A percentile compares a stretch with the other conserved stretches of the same genome.
Evolutionary conservation across 768 basidiomycete species (phyloP).

Genomic region (Lactarius hengduanensis): DNA sequence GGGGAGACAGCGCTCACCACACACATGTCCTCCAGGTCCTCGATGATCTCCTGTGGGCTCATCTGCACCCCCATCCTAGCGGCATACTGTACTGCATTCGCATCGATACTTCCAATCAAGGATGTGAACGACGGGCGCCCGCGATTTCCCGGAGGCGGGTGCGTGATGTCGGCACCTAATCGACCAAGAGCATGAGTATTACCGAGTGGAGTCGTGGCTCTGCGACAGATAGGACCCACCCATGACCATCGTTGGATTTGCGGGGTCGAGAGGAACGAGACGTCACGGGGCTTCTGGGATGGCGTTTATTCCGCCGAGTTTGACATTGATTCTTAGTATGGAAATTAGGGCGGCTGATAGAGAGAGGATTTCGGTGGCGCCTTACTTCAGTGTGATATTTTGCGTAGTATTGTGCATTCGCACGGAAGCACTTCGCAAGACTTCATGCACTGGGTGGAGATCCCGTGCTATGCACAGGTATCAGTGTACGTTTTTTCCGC

Average conservation of each 20-base stretch:
- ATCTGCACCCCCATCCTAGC: slow-evolving; percentile 59
- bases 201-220: neutral
- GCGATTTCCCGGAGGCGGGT: slow-evolving; percentile 66
- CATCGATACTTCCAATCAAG: slow-evolving; percentile 76
- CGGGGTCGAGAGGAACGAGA: slow-evolving; percentile 61
- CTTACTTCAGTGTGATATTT: slow-evolving; percentile 78
- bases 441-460: slow-evolving; percentile 78
- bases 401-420: slow-evolving; percentile 73
- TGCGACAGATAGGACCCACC: slow-evolving; percentile 41
- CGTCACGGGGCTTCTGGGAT: slow-evolving; percentile 66
- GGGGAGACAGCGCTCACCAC: slow-evolving; percentile 39
- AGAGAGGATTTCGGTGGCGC: slow-evolving; percentile 1
- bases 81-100: slow-evolving; percentile 66
- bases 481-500: neutral
- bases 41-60: slow-evolving; percentile 71
- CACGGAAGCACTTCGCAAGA: slow-evolving; percentile 57
- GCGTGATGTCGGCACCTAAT: slow-evolving; percentile 74
- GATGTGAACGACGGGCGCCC: slow-evolving; percentile 78
- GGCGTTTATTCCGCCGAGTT: slow-evolving; percentile 79
- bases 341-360: slow-evolving; percentile 4
- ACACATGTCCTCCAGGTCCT: slow-evolving; percentile 63
- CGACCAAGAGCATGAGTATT: neutral
- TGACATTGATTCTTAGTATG: slow-evolving; percentile 68
- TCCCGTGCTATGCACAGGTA: slow-evolving; percentile 47
- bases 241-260: slow-evolving; percentile 74